Evolutionary conservation across 2,329 filamentous ascomycete species (phyloP).

Genomic region (Cordyceps javanica): DNA sequence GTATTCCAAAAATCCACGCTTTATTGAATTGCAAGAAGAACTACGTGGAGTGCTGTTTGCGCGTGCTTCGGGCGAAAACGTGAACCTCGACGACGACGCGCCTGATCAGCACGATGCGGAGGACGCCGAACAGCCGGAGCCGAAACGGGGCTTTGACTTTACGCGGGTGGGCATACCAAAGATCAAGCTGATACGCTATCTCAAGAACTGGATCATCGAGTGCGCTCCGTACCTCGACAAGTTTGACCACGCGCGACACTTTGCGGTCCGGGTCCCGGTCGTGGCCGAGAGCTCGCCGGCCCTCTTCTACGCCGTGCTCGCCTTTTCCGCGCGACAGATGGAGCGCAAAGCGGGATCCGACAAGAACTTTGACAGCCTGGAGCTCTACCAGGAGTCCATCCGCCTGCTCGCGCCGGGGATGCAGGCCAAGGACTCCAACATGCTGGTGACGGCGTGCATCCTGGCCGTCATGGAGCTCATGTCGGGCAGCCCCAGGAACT

Average conservation of each 20-base stretch:
- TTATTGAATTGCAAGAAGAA: slow-evolving; percentile 39
- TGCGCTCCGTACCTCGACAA: slow-evolving; percentile 47
- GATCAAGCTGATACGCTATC: slow-evolving; percentile 24
- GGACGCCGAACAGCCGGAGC: slow-evolving; percentile 12
- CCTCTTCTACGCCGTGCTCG: slow-evolving; percentile 44
- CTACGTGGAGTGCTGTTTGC: slow-evolving; percentile 36
- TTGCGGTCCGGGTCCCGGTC: slow-evolving; percentile 44
- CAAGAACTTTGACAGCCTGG: slow-evolving; percentile 42
- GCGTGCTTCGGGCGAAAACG: slow-evolving; percentile 21
- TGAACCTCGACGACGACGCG: slow-evolving; percentile 24
- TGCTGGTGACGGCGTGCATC: slow-evolving; percentile 41
- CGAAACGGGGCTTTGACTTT: slow-evolving; percentile 21
- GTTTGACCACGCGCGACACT: slow-evolving; percentile 46
- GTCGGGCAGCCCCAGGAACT: slow-evolving; percentile 42
- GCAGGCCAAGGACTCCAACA: slow-evolving; percentile 36
- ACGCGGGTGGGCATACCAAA: slow-evolving; percentile 22
- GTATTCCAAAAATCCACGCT: slow-evolving; percentile 32
- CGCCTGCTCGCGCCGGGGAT: slow-evolving; percentile 35
- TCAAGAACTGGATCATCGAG: slow-evolving; percentile 46
- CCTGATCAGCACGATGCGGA: slow-evolving; percentile 17
- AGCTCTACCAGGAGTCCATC: slow-evolving; percentile 48
- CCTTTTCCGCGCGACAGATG: slow-evolving; percentile 47
- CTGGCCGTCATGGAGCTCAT: slow-evolving; percentile 44
- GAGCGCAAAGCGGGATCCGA: slow-evolving; percentile 43
- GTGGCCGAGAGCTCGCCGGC: slow-evolving; percentile 39